Percentiles rank a stretch among this genome's conserved stretches.
phyloP scores from a whole-genome alignment of 2,329 filamentous ascomycete genomes.

The Aspergillus neotritici region DNA sequence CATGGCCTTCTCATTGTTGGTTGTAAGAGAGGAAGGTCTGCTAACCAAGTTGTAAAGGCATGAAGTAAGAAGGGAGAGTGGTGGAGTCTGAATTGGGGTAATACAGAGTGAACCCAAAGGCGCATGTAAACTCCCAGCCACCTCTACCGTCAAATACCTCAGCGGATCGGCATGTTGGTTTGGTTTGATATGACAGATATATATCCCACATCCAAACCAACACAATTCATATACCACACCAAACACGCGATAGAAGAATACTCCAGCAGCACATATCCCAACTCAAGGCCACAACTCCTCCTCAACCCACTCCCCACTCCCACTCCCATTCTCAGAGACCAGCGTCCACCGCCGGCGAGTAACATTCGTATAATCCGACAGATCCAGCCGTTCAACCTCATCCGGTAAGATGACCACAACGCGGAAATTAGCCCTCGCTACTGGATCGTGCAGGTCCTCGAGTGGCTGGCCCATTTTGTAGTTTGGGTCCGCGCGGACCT shows the following conservation, averaged over 20 bases:
- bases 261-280: not conserved
- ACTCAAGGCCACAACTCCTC: conserved; percentile 62
- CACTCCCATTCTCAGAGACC: conserved; percentile 40
- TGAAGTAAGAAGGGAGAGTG: too few relatives aligned
- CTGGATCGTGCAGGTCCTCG: conserved; percentile 60
- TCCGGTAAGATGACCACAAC: conserved; percentile 81
- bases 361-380: conserved; percentile 60
- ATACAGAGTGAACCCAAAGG: too few relatives aligned
- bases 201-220: too few relatives aligned
- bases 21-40: too few relatives aligned
- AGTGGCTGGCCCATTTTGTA: conserved; percentile 58
- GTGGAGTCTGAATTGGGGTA: too few relatives aligned
- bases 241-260: not conserved
- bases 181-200: too few relatives aligned
- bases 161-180: too few relatives aligned
- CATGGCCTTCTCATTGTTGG: too few relatives aligned
- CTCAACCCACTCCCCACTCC: conserved; percentile 56
- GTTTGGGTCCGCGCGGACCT: conserved; percentile 43
- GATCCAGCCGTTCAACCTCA: conserved; percentile 68
- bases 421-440: conserved; percentile 71
- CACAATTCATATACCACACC: not conserved
- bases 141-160: too few relatives aligned
- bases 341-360: conserved; percentile 64
- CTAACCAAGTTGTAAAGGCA: too few relatives aligned
- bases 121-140: too few relatives aligned